phyloP scores from a whole-genome alignment of 2,329 filamentous ascomycete genomes.

The Mycosphaerella sp. region DNA sequence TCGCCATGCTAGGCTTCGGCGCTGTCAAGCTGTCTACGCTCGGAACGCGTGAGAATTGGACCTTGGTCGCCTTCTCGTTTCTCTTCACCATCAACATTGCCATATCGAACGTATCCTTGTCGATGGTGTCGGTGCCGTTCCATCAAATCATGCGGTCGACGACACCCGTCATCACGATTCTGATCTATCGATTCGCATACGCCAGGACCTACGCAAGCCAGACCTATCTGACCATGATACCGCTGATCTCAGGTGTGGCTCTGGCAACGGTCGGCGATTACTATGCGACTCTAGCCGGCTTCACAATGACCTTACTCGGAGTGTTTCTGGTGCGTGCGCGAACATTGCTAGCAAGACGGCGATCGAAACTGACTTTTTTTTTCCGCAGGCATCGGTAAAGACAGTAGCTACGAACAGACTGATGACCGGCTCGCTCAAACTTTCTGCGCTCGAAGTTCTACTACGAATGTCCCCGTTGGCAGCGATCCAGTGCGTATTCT shows the following conservation, averaged over 20 bases:
- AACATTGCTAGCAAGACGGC: neutral
- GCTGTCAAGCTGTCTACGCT: conserved; percentile 51
- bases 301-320: conserved; percentile 36
- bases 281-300: conserved; percentile 53
- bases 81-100: conserved; percentile 60
- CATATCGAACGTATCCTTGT: conserved; percentile 57
- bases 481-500: conserved; percentile 20
- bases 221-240: conserved; percentile 56
- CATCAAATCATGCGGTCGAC: conserved; percentile 60
- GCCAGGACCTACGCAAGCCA: conserved; percentile 49
- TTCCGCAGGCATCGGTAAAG: conserved; percentile 41
- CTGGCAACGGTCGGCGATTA: conserved; percentile 59
- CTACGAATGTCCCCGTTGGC: conserved; percentile 33
- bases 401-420: conserved; percentile 59
- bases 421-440: conserved; percentile 55
- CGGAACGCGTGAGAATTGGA: conserved; percentile 48
- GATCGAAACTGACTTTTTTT: no score
- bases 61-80: conserved; percentile 54
- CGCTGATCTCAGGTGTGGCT: conserved; percentile 55
- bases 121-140: conserved; percentile 59
- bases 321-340: conserved; percentile 24
- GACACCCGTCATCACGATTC: conserved; percentile 55
- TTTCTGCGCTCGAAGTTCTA: conserved; percentile 55
- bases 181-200: conserved; percentile 55
- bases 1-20: conserved; percentile 47